Percentiles rank a stretch among this genome's conserved stretches.
phyloP scores from a whole-genome alignment of 441 rosid species.

The Mallotus japonicus region DNA sequence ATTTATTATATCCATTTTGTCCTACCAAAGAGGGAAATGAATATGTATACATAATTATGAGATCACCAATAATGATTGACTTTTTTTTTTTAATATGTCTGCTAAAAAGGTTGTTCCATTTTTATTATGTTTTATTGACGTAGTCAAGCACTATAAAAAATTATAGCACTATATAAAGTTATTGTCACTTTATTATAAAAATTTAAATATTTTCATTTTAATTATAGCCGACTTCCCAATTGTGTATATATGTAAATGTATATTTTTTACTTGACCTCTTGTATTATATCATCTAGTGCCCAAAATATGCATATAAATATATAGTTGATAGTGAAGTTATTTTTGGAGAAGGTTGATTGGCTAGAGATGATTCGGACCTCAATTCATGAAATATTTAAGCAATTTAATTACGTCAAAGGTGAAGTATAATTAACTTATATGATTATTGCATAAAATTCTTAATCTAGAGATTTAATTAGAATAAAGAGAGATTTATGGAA shows the following conservation, averaged over 20 bases:
- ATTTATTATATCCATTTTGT: neutral
- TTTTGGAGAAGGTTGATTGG: neutral
- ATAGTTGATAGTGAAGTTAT: too few relatives aligned
- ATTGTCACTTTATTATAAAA: neutral
- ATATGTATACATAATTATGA: neutral
- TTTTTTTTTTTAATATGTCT: neutral
- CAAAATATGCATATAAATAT: neutral
- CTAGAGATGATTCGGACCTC: constrained; percentile 14
- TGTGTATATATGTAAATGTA: neutral
- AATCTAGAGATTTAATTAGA: neutral
- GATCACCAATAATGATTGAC: constrained; percentile 23
- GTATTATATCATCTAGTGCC: neutral
- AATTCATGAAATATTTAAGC: neutral
- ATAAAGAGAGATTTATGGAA: neutral
- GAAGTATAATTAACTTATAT: neutral
- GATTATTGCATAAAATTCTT: too few relatives aligned
- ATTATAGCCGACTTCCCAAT: neutral
- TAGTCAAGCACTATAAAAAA: constrained; percentile 22
- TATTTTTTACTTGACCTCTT: neutral
- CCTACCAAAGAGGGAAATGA: neutral
- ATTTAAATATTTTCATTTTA: neutral
- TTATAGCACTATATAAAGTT: constrained; percentile 18
- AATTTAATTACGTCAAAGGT: neutral
- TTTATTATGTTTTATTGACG: constrained; percentile 26
- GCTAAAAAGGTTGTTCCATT: constrained; percentile 2